phyloP scores from a whole-genome alignment of 495 filamentous ascomycete genomes.

The Immersiella caudata region DNA sequence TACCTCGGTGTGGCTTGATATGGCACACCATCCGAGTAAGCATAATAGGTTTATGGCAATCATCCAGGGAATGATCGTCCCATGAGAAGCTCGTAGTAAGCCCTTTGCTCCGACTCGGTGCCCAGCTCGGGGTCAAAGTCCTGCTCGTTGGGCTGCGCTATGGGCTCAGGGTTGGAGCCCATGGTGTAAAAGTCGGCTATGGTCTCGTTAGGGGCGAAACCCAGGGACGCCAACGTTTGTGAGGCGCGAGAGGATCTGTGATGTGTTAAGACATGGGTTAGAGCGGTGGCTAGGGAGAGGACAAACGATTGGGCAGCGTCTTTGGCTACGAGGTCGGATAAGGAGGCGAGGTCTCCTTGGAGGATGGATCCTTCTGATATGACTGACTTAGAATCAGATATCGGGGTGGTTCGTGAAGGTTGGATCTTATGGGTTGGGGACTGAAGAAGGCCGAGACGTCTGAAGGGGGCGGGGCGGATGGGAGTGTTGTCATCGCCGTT shows the following conservation, averaged over 20 bases:
- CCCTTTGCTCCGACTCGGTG: conserved; percentile 39
- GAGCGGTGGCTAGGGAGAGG: not conserved
- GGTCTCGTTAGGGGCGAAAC: conserved; percentile 43
- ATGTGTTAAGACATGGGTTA: not conserved
- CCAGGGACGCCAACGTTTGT: conserved; percentile 40
- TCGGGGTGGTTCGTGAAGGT: conserved; percentile 3
- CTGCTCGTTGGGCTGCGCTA: conserved; percentile 25
- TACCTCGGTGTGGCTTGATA: not conserved
- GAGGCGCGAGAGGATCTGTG: conserved; percentile 35
- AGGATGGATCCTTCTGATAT: not conserved
- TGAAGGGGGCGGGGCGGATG: conserved; percentile 25
- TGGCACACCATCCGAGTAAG: not conserved
- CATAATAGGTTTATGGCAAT: not conserved
- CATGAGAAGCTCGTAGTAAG: conserved; percentile 44
- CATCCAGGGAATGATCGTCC: conserved; percentile 32
- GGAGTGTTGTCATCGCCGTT: conserved; percentile 21
- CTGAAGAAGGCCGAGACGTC: conserved; percentile 15
- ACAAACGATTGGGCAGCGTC: conserved; percentile 39
- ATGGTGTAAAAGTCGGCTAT: conserved; percentile 43
- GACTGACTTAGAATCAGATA: not conserved
- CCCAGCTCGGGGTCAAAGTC: conserved; percentile 38
- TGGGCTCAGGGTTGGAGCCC: conserved; percentile 41
- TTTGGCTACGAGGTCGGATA: conserved; percentile 43
- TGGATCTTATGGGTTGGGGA: conserved; percentile 9
- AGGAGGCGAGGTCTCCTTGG: conserved; percentile 15